Evolutionary conservation across 2,329 filamentous ascomycete genomes (phyloP), one percentile per base, ranked within the genome.

Genomic region (Sclerotinia spermophila): DNA sequence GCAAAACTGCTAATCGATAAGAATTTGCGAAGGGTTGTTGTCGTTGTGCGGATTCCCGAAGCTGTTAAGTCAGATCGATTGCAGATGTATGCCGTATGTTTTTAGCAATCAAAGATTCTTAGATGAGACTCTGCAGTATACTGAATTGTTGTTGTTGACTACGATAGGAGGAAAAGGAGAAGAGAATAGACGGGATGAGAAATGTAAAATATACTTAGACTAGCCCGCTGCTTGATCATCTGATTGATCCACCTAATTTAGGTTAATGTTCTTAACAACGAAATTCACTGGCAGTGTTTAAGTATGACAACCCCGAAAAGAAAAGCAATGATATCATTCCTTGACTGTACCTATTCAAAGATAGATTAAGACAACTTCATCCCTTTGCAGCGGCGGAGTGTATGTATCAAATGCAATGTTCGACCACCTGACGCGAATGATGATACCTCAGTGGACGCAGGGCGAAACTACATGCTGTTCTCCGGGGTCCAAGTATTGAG

Each of bases 81-180:
- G 33, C n/a, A 64, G 38, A 64, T 42, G 21, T 27, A 42, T 45
- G 68, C 59, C 48, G 51, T 44, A 30, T 66, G 60, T 40, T 69
- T 51, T n/a, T 65, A 66, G 68, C 60, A 69, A 69, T 66, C 59
- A 56, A 45, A 65, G 45, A 69, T 55, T 64, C 44, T n/a, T 56
- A 11, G 6, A 30, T 67, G 45, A 65, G 59, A 60, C 45, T 69
- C 21, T 45, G 45, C 15, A 59, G 38, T 17, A 44, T 30, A 68
- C 8, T 68, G 27, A 66, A 33, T 30, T 61, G 58, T 62, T 64
- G 35, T 30, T 62, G 55, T n/a, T 30, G 48, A 48, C 42, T 27
- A 7, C 3, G 38, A 19, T 33, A 19, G 17, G 27, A 48, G 48
- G 44, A 69, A 30, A 24, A 51, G 48, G 19, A 55, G 35, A 27